A percentile compares a stretch with the other conserved stretches of the same genome.
phyloP scores from a whole-genome alignment of 768 basidiomycete species.

The Podaxis sp. region DNA sequence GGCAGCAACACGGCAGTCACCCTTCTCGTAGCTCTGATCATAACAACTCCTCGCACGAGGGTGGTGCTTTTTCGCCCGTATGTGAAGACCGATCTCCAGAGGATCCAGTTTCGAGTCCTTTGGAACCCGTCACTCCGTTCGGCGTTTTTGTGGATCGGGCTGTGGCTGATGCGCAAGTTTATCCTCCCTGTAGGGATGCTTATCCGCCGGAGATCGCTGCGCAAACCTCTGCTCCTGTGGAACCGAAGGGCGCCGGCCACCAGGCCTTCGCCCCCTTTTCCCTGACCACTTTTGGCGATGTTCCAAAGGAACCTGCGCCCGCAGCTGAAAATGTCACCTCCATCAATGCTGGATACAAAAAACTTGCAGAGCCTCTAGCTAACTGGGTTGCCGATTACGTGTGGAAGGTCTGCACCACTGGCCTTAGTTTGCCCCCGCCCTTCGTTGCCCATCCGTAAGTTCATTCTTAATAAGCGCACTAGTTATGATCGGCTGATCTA shows the following conservation, averaged over 20 bases:
- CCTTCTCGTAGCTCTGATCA: background rate
- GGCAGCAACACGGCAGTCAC: background rate
- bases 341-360: slow-evolving; percentile 62
- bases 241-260: background rate
- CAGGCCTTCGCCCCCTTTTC: slow-evolving; percentile 18
- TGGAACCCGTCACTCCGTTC: slow-evolving; percentile 77
- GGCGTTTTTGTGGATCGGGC: slow-evolving; percentile 75
- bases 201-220: background rate
- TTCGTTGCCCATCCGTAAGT: slow-evolving; percentile 61
- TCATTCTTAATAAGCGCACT: slow-evolving; percentile 10
- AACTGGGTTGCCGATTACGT: slow-evolving; percentile 80
- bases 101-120: slow-evolving; percentile 66
- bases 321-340: slow-evolving; percentile 45
- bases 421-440: slow-evolving; percentile 52
- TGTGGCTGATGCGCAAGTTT: slow-evolving; percentile 42
- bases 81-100: slow-evolving; percentile 66
- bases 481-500: slow-evolving; percentile 1
- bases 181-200: slow-evolving; percentile 6
- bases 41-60: background rate
- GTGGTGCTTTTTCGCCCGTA: slow-evolving; percentile 58
- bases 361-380: slow-evolving; percentile 72
- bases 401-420: slow-evolving; percentile 83
- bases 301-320: slow-evolving; percentile 39
- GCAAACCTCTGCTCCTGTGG: slow-evolving; percentile 1
- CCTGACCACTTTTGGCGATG: slow-evolving; percentile 28